These are phyloP conservation scores for Aechmea fasciata DNA, from an alignment of 176 grass and related monocot species.

Conservation along the genomic window DNA sequence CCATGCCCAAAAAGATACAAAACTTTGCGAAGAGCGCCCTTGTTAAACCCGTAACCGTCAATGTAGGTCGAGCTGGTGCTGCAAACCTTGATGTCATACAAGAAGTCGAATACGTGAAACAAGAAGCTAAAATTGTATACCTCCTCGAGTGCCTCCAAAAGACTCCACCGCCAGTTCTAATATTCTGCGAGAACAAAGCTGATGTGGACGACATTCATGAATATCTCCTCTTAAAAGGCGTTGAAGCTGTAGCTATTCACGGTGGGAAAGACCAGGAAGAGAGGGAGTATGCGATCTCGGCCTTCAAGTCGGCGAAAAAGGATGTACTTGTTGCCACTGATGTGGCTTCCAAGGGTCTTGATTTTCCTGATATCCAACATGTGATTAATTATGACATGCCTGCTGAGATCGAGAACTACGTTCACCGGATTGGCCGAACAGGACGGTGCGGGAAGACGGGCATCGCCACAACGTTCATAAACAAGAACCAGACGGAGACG, in stretches of 20 bases:
- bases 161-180: slow-evolving; percentile 79
- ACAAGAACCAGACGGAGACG: slow-evolving; percentile 88
- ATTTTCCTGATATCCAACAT: slow-evolving; percentile 95
- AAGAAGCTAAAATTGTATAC: slow-evolving; percentile 84
- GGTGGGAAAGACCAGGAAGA: slow-evolving; percentile 98
- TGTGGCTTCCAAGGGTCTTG: slow-evolving; percentile 90
- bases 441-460: slow-evolving; percentile 87
- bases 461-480: slow-evolving; percentile 94
- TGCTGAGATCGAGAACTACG: slow-evolving; percentile 88
- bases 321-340: slow-evolving; percentile 91
- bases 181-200: slow-evolving; percentile 86
- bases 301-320: slow-evolving; percentile 67
- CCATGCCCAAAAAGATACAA: slow-evolving; percentile 96
- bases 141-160: slow-evolving; percentile 93
- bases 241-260: slow-evolving; percentile 84
- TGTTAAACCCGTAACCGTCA: slow-evolving; percentile 77
- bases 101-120: slow-evolving; percentile 98
- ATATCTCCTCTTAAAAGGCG: slow-evolving; percentile 92
- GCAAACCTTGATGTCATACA: slow-evolving; percentile 95
- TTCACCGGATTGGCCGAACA: slow-evolving; percentile 89
- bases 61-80: slow-evolving; percentile 87
- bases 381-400: slow-evolving; percentile 99
- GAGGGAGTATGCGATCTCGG: slow-evolving; percentile 67
- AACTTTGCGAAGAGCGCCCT: slow-evolving; percentile 81
- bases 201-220: slow-evolving; percentile 94